phyloP scores from a whole-genome alignment of 495 filamentous ascomycete genomes.

The Paragyromitra xinjiangensis region DNA sequence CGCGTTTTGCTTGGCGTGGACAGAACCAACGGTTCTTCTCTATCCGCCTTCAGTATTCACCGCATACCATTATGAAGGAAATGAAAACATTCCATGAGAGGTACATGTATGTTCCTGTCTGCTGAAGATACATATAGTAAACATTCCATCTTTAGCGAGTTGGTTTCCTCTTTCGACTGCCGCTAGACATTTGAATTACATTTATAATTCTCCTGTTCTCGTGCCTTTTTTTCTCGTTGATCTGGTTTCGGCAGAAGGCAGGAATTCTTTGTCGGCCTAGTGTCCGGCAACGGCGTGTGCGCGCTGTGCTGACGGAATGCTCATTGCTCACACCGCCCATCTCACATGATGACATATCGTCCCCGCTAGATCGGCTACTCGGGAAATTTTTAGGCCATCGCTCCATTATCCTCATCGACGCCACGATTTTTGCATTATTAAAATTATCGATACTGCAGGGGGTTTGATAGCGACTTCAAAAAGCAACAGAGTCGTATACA shows the following conservation, averaged over 20 bases:
- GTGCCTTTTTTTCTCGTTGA: background rate
- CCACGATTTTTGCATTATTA: conserved; percentile 32
- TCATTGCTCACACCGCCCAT: conserved; percentile 38
- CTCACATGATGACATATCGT: conserved; percentile 52
- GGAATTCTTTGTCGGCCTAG: conserved; percentile 29
- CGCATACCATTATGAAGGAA: conserved; percentile 18
- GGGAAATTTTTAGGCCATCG: conserved; percentile 41
- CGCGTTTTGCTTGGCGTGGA: conserved; percentile 47
- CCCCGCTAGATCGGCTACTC: conserved; percentile 42
- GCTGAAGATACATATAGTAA: background rate
- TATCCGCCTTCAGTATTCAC: conserved; percentile 22
- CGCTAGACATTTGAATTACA: conserved; percentile 5
- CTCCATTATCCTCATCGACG: background rate
- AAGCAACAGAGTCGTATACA: conserved; percentile 15
- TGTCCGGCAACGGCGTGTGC: conserved; percentile 29
- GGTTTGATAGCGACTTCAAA: conserved; percentile 3
- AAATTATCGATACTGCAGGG: conserved; percentile 31
- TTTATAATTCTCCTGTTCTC: background rate
- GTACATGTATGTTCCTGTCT: background rate
- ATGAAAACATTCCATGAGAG: conserved; percentile 24
- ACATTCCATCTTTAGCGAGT: no score
- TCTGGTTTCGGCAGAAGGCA: conserved; percentile 13
- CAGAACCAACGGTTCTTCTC: conserved; percentile 42
- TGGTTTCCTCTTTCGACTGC: no score
- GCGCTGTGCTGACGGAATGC: conserved; percentile 44